Evolutionary conservation across 2,329 filamentous ascomycete species (phyloP), one percentile per base, ranked within the genome.

Genomic region (Elsinoe perseae): DNA sequence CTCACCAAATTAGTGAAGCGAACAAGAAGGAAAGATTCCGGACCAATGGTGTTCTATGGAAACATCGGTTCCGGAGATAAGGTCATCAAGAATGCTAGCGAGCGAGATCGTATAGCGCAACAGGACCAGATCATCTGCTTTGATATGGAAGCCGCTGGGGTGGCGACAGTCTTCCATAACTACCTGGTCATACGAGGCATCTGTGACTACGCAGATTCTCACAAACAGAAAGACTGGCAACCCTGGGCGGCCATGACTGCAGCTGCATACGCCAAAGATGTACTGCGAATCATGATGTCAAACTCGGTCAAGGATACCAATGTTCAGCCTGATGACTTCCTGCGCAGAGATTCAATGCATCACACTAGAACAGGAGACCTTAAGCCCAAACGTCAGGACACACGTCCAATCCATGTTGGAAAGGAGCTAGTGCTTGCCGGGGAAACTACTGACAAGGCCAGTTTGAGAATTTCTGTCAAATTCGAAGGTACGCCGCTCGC

Each of bases 41-140:
- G 14, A 2, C 42, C 42, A 6, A 12, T 9, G 12, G 21, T 76
- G 0, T 69, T 72, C 43, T 61, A 75, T 32, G 73, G 74, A 0
- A 54, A 59, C 0, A 66, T 76, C 1, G 73, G 65, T 3, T 75
- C 71, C 1, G 71, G 68, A 9, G 68, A 75, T 50, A 65, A 32
- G 10, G 14, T 59, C 5, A 44, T 59, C 7, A 59, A 56, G 28
- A 44, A 59, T 32, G 58, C 55, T 7, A 25, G 1, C 1, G 21
- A 25, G 4, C 25, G 58, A n/a, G 55, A 59, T 20, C 23, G 9
- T n/a, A 27, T 57, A 4, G 50, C 50, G 2, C 3, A 16, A 12
- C 7, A 34, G 18, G 16, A 65, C 57, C 42, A 34, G 12, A n/a
- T 59, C 3, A 4, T 59, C 2, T 61, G 59, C 30, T 56, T 61